Percentiles rank a stretch among this genome's conserved stretches.
Conservation (phyloP, 2,329 filamentous ascomycete genomes). For the Tolypocladium tropicale region DNA sequence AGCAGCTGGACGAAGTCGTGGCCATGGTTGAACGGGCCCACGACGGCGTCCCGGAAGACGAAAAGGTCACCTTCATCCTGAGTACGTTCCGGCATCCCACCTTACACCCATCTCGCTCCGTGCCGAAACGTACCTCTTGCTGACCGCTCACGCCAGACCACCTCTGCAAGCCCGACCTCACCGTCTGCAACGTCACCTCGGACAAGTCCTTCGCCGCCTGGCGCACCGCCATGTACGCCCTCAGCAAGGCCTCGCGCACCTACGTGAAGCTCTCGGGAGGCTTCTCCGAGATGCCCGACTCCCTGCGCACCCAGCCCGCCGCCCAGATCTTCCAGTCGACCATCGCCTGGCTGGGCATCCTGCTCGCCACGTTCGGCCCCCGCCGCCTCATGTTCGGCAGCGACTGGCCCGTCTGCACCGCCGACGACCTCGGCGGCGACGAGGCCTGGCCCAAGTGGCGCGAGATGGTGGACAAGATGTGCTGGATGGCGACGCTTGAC, state of each 20-base stretch:
- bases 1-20: constrained; percentile 61
- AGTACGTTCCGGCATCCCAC: constrained; percentile 39
- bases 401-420: constrained; percentile 88
- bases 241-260: constrained; percentile 54
- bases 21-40: constrained; percentile 61
- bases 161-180: constrained; percentile 77
- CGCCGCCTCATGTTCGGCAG: constrained; percentile 77
- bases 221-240: constrained; percentile 56
- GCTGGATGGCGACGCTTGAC: constrained; percentile 50
- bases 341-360: constrained; percentile 60
- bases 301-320: constrained; percentile 35
- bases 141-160: constrained; percentile 50
- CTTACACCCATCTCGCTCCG: not conserved
- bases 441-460: constrained; percentile 69
- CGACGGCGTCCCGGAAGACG: constrained; percentile 44
- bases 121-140: not conserved
- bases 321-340: constrained; percentile 53
- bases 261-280: constrained; percentile 89
- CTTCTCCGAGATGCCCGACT: constrained; percentile 66
- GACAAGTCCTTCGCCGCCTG: constrained; percentile 56
- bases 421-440: constrained; percentile 32
- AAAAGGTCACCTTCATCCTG: constrained; percentile 58
- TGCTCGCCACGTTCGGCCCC: constrained; percentile 63
- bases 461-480: constrained; percentile 55
- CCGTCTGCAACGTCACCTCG: constrained; percentile 44